Evolutionary conservation across 2,329 filamentous ascomycete species (phyloP).

Genomic region (Sarocladiaceae sp.): DNA sequence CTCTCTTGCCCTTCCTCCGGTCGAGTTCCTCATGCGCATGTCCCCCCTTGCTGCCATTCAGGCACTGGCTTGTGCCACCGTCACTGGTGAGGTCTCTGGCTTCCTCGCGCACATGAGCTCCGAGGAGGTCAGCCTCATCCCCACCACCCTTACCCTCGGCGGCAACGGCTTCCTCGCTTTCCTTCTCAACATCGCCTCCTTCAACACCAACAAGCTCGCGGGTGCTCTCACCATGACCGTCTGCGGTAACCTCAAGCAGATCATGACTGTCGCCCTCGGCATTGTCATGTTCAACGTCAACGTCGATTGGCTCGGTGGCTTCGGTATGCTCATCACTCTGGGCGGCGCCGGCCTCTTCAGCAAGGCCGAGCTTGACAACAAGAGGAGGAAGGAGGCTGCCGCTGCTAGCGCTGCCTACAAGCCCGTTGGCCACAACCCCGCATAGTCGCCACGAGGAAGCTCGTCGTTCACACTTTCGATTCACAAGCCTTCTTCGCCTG

Average conservation of each 20-base stretch:
- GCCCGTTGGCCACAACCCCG: constrained; percentile 25
- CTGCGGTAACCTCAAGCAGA: constrained; percentile 53
- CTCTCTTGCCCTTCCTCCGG: constrained; percentile 46
- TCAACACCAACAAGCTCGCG: constrained; percentile 51
- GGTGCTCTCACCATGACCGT: constrained; percentile 55
- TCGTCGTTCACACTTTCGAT: background rate
- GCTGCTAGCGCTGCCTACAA: constrained; percentile 25
- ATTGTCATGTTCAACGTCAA: constrained; percentile 46
- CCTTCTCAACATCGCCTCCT: constrained; percentile 49
- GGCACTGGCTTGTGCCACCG: constrained; percentile 43
- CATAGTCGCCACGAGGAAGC: constrained; percentile 3
- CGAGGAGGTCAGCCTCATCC: constrained; percentile 27
- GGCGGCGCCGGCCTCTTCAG: constrained; percentile 51
- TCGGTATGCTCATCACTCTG: constrained; percentile 50
- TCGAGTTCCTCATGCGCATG: constrained; percentile 58
- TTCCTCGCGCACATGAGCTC: constrained; percentile 31
- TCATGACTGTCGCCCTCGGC: constrained; percentile 47
- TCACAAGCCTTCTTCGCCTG: background rate
- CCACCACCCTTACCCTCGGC: constrained; percentile 34
- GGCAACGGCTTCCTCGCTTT: constrained; percentile 50
- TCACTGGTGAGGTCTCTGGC: constrained; percentile 44
- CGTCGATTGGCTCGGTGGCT: constrained; percentile 46
- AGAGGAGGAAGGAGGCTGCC: constrained; percentile 25
- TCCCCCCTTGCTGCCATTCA: constrained; percentile 53
- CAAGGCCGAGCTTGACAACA: constrained; percentile 48